Evolutionary conservation across 2,329 filamentous ascomycete genomes (phyloP).

Genomic region (Ascochyta rabiei): DNA sequence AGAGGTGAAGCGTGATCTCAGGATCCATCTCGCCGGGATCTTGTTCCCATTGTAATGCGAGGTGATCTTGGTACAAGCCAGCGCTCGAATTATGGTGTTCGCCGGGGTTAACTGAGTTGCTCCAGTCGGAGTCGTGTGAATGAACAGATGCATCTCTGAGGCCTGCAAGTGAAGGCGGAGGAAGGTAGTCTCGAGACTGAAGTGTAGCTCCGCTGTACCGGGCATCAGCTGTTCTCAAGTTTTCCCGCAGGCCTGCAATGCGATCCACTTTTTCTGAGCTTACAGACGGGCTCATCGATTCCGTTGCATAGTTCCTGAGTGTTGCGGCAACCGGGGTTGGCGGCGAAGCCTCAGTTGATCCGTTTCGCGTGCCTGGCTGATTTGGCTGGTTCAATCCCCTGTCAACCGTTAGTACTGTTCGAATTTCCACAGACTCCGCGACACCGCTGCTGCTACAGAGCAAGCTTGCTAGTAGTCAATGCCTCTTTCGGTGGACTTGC

Average conservation of each 20-base stretch:
- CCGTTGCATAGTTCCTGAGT: conserved; percentile 41
- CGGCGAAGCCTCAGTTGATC: conserved; percentile 6
- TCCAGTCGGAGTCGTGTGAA: conserved; percentile 44
- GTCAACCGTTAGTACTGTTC: neutral
- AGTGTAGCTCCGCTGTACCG: conserved; percentile 37
- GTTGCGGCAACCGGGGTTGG: conserved; percentile 18
- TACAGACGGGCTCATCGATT: conserved; percentile 38
- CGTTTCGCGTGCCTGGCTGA: conserved; percentile 2
- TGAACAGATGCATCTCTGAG: conserved; percentile 43
- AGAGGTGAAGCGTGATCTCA: conserved; percentile 57
- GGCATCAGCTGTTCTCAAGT: conserved; percentile 33
- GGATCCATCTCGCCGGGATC: conserved; percentile 62
- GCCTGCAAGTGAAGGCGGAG: conserved; percentile 26
- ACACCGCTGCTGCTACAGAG: conserved; percentile 26
- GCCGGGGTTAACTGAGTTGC: conserved; percentile 36
- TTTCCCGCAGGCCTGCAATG: conserved; percentile 40
- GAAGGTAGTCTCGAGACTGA: conserved; percentile 35
- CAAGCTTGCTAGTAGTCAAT: conserved; percentile 15
- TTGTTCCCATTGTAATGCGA: conserved; percentile 52
- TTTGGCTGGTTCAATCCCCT: conserved; percentile 18
- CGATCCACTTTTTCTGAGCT: conserved; percentile 37
- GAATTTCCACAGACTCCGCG: neutral
- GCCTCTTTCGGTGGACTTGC: conserved; percentile 33
- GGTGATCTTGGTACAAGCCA: conserved; percentile 41
- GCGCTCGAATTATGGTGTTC: conserved; percentile 37